These are phyloP conservation scores for Massarina eburnea DNA, from an alignment of 2,329 filamentous ascomycete genomes.

Conservation along the genomic window DNA sequence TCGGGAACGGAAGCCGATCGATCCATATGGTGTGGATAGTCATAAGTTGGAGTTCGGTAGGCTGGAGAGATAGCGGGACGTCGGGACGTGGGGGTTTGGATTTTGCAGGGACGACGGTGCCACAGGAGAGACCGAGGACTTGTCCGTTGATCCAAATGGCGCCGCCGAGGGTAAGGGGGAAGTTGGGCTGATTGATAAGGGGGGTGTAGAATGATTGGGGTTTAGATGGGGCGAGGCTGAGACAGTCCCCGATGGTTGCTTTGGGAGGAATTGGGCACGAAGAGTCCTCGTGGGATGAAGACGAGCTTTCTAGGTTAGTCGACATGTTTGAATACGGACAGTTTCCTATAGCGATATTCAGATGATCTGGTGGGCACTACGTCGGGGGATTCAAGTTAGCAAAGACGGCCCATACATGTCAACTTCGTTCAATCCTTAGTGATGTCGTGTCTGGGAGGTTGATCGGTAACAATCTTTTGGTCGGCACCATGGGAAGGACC, in stretches of 20 bases:
- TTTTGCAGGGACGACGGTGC: constrained; percentile 20
- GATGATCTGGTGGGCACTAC: background rate
- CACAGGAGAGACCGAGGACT: constrained; percentile 33
- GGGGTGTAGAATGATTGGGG: background rate
- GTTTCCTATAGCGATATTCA: background rate
- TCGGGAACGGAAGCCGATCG: constrained; percentile 47
- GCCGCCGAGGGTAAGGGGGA: constrained; percentile 23
- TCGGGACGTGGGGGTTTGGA: constrained; percentile 20
- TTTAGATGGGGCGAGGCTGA: too few species aligned
- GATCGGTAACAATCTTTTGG: too few species aligned
- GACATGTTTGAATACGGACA: background rate
- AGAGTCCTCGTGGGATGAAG: background rate
- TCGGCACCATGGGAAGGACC: too few species aligned
- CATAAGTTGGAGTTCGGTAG: constrained; percentile 37
- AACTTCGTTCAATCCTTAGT: too few species aligned
- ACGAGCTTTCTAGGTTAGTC: background rate
- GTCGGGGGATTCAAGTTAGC: too few species aligned
- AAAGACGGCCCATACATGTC: too few species aligned
- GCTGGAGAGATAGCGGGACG: constrained; percentile 30
- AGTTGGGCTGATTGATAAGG: constrained; percentile 6
- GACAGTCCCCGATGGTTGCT: background rate
- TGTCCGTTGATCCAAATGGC: constrained; percentile 37
- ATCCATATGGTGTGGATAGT: constrained; percentile 44
- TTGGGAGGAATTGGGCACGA: background rate
- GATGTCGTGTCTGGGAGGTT: too few species aligned